These are phyloP conservation scores for Podosphaera aphanis DNA, from an alignment of 2,329 filamentous ascomycete genomes.

Conservation along the genomic window DNA sequence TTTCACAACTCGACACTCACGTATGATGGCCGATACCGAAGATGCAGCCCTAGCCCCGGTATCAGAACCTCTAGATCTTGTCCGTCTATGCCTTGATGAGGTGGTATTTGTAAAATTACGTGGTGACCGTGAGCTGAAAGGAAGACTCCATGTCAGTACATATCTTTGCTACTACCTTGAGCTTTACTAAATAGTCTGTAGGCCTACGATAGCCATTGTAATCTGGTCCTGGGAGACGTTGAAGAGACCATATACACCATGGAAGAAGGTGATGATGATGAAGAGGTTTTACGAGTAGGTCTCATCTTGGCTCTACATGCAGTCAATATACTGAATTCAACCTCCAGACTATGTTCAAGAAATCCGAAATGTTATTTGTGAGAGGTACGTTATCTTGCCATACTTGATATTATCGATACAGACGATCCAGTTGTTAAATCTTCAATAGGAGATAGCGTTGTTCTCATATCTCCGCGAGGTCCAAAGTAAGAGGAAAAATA, in stretches of 20 bases:
- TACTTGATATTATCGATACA: not conserved
- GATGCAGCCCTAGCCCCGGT: slow-evolving; percentile 45
- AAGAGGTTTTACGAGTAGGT: slow-evolving; percentile 49
- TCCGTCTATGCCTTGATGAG: slow-evolving; percentile 83
- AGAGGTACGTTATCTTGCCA: slow-evolving; percentile 39
- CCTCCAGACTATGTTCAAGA: slow-evolving; percentile 68
- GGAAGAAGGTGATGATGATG: slow-evolving; percentile 65
- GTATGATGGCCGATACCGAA: slow-evolving; percentile 79
- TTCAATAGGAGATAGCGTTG: slow-evolving; percentile 42
- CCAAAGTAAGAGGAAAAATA: slow-evolving; percentile 6
- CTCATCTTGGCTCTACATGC: not conserved
- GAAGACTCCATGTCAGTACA: slow-evolving; percentile 62
- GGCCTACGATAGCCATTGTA: slow-evolving; percentile 98
- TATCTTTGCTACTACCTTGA: not conserved
- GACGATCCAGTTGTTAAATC: slow-evolving; percentile 3
- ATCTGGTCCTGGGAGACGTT: slow-evolving; percentile 83
- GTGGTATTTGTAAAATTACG: slow-evolving; percentile 92
- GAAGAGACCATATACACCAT: slow-evolving; percentile 92
- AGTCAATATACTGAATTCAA: not conserved
- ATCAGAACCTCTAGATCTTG: slow-evolving; percentile 83
- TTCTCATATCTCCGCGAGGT: slow-evolving; percentile 37
- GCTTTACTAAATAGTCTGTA: slow-evolving; percentile 18
- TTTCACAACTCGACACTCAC: too few relatives aligned
- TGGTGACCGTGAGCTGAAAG: slow-evolving; percentile 86
- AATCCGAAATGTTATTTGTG: slow-evolving; percentile 96